Base-by-base conservation (phyloP, 2,329 filamentous ascomycete species). In the Colletotrichum abscissum region DNA sequence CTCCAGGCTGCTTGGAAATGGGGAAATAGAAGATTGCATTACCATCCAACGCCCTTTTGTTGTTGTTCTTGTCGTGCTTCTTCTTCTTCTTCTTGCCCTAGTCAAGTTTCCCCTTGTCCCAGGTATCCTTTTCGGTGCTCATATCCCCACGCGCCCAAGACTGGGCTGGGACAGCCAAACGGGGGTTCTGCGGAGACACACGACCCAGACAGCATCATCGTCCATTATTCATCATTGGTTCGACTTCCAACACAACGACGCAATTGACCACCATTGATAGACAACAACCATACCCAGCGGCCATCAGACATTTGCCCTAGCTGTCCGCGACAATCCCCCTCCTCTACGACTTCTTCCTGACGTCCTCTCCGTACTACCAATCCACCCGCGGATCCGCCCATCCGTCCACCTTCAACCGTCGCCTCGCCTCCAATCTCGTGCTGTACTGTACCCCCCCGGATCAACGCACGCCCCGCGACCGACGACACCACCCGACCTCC, bases 391-490 rank as follows among this genome's bases (percentile, higher is more conserved):
- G 30, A 26, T 35, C 46, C 5, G 22, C 1, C 12, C 35, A 26
- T n/a, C 33, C 46, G 30, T 30, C 12, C 7, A 26, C 49, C 49
- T 5, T 56, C 12, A 7, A 26, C 30, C 49, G 9, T 56, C 11
- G 5, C 46, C 49, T 33, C 12, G 35, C 30, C 58, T 24, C 24
- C 19, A 52, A 52, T 42, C 59, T 52, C 8, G 30, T 24, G 38
- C 35, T 46, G 35, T 35, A n/a, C 35, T 46, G 35, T 35, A n/a
- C 11, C 42, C n/a, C 4, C 28, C 54, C 59, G 59, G 52, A 72
- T 72, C 69, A 72, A 69, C 66, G 52, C 35, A 24, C 59, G 5
- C 33, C 66, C 70, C 70, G 66, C 55, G 46, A 70, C 66, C 70
- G 66, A 64, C 70, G 33, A 60, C 66, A 70, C 16, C 49, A 24